A percentile compares a stretch with the other conserved stretches of the same genome.
phyloP scores from a whole-genome alignment of 306 rosid species.

The Casuarina equisetifolia region DNA sequence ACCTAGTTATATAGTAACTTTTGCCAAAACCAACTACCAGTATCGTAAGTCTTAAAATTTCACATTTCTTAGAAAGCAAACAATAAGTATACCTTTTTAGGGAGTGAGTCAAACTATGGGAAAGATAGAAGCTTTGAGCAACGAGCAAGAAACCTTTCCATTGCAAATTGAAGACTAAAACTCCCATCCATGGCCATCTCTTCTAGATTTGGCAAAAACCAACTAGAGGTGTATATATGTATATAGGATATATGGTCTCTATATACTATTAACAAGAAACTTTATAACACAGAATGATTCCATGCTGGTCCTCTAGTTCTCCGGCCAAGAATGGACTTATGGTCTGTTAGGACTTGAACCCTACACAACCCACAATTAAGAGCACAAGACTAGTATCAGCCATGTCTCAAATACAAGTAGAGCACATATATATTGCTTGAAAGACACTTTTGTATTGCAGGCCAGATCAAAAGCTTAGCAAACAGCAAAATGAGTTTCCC shows the following conservation, averaged over 20 bases:
- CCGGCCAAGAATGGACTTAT: too few relatives aligned
- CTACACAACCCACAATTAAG: too few relatives aligned
- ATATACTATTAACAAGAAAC: not conserved
- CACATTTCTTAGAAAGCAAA: not conserved
- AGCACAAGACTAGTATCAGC: too few relatives aligned
- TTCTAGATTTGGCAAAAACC: too few relatives aligned
- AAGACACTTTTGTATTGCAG: too few relatives aligned
- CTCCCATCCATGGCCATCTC: slow-evolving; percentile 75
- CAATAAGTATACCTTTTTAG: slow-evolving; percentile 38
- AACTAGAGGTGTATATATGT: not conserved
- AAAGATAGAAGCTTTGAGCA: slow-evolving; percentile 61
- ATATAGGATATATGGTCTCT: not conserved
- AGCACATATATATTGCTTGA: too few relatives aligned
- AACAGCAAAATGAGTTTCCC: too few relatives aligned
- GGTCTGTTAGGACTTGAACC: too few relatives aligned
- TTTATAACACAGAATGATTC: not conserved
- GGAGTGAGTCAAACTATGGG: slow-evolving; percentile 37
- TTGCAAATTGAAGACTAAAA: slow-evolving; percentile 51
- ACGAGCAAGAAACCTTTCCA: slow-evolving; percentile 65
- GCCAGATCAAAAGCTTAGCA: too few relatives aligned
- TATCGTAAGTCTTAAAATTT: not conserved
- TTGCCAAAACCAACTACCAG: not conserved
- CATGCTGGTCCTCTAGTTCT: too few relatives aligned
- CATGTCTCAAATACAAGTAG: too few relatives aligned
- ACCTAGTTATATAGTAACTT: not conserved